Evolutionary conservation across 2,329 filamentous ascomycete species (phyloP).

Genomic region (Scopulariopsis brevicaulis): DNA sequence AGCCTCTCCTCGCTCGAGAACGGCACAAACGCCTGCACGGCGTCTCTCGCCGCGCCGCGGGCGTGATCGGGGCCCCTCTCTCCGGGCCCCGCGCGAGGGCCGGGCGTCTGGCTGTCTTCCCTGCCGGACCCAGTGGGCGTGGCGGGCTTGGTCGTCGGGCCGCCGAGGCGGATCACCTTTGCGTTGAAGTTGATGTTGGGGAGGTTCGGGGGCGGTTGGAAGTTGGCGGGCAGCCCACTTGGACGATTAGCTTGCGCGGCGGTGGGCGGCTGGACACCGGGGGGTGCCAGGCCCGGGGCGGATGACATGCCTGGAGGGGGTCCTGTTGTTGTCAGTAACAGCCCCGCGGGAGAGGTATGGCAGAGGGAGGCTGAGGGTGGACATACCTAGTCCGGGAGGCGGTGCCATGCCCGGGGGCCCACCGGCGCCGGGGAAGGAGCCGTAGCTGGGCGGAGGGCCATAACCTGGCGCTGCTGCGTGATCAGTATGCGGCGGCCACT

Average conservation of each 20-base stretch:
- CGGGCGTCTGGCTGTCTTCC: not conserved
- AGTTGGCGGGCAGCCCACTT: conserved; percentile 68
- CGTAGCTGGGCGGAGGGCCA: conserved; percentile 64
- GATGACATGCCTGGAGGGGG: conserved; percentile 71
- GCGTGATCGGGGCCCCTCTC: conserved; percentile 50
- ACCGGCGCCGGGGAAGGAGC: conserved; percentile 49
- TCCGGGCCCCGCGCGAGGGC: conserved; percentile 30
- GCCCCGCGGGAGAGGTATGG: not conserved
- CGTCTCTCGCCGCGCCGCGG: conserved; percentile 55
- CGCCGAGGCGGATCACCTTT: conserved; percentile 87
- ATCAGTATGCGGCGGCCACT: not conserved
- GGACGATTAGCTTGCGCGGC: conserved; percentile 68
- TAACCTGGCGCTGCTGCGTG: conserved; percentile 27
- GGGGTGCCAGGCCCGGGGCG: conserved; percentile 68
- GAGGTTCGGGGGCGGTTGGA: conserved; percentile 83
- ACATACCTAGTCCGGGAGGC: conserved; percentile 72
- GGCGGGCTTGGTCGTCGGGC: conserved; percentile 54
- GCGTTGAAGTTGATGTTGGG: conserved; percentile 98
- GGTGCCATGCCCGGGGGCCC: conserved; percentile 57
- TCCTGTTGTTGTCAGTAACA: conserved; percentile 29
- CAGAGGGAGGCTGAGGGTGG: not conserved
- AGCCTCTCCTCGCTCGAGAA: conserved; percentile 85
- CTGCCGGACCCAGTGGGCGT: conserved; percentile 15
- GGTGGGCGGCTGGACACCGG: conserved; percentile 66
- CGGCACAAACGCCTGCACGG: conserved; percentile 61